Evolutionary conservation across 345 rosid species (phyloP).

Genomic region (Acer negundo): DNA sequence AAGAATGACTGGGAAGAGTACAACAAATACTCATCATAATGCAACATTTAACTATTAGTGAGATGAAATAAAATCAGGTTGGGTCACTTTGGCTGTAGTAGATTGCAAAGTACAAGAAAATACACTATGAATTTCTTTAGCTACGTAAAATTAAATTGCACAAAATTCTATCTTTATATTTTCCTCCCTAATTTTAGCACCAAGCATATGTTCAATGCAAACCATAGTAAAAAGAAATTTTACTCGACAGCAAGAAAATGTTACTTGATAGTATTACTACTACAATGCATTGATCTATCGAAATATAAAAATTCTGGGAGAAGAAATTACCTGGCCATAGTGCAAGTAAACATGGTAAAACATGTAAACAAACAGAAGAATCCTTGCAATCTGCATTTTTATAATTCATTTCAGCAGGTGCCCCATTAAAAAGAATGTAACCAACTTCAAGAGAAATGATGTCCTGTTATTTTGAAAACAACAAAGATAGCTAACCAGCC

Average conservation of each 20-base stretch:
- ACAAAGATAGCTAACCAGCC: neutral
- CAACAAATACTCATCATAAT: neutral
- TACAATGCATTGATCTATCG: neutral
- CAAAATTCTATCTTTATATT: neutral
- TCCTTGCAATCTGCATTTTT: slow-evolving; percentile 72
- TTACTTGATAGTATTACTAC: neutral
- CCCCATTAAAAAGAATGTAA: neutral
- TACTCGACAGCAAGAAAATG: neutral
- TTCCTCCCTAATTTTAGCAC: neutral
- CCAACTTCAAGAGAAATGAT: slow-evolving; percentile 2
- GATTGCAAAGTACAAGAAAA: neutral
- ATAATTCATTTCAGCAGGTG: slow-evolving; percentile 19
- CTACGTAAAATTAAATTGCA: neutral
- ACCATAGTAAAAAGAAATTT: neutral
- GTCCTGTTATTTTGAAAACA: slow-evolving; percentile 6
- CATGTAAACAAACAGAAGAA: slow-evolving; percentile 70
- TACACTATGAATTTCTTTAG: neutral
- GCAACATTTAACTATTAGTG: neutral
- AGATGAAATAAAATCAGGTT: neutral
- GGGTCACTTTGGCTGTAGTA: neutral
- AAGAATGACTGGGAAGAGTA: neutral
- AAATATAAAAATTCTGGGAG: slow-evolving; percentile 2
- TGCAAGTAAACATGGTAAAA: slow-evolving; percentile 75
- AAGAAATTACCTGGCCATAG: slow-evolving; percentile 63
- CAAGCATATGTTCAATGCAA: neutral